Conservation (phyloP, 768 basidiomycete genomes). For the Macrolepiota fuliginosa region DNA sequence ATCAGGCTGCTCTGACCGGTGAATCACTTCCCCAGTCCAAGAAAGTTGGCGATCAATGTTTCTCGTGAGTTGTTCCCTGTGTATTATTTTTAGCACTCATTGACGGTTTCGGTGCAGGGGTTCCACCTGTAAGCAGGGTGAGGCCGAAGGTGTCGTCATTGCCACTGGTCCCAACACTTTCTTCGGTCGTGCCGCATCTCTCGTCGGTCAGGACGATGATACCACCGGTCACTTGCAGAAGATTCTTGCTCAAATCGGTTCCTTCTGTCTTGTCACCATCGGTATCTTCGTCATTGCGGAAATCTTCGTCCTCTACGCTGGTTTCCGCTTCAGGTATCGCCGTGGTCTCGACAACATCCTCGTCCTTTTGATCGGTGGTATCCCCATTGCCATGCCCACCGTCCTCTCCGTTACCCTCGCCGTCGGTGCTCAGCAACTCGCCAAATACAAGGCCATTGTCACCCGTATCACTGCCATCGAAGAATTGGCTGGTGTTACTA, state of each 20-base stretch:
- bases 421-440: constrained; percentile 97
- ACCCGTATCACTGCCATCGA: constrained; percentile 99
- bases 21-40: constrained; percentile 93
- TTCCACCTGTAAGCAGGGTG: constrained; percentile 98
- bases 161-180: constrained; percentile 98
- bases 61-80: constrained; percentile 70
- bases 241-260: constrained; percentile 96
- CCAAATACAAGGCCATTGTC: constrained; percentile 99
- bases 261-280: constrained; percentile 95
- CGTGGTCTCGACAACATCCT: constrained; percentile 96
- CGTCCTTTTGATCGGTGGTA: constrained; percentile 99
- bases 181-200: constrained; percentile 97
- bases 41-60: constrained; percentile 94
- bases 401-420: constrained; percentile 97
- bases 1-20: constrained; percentile 97
- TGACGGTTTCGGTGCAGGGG: constrained; percentile 48
- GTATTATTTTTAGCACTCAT: constrained; percentile 2
- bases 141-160: constrained; percentile 98
- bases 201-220: constrained; percentile 97
- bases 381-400: constrained; percentile 99
- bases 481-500: constrained; percentile 97
- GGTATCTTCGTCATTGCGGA: constrained; percentile 95
- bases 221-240: constrained; percentile 98
- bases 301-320: constrained; percentile 91
- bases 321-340: constrained; percentile 88